phyloP scores from a whole-genome alignment of 179 eudicot species.

The Beta lomatogona region DNA sequence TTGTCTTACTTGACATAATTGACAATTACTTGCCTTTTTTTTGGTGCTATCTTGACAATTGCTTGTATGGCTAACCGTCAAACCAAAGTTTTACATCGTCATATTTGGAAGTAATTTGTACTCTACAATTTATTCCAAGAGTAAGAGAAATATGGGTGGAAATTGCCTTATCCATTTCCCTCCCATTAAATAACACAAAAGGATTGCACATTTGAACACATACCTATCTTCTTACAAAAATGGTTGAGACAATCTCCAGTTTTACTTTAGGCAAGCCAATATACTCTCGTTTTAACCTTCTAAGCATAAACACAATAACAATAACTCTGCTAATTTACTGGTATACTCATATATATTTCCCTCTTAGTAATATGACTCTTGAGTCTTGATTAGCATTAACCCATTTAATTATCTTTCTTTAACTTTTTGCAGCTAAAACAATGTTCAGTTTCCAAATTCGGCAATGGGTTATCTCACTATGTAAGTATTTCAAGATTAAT shows the following conservation, averaged over 20 bases:
- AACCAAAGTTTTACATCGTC: too few relatives aligned
- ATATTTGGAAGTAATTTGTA: not conserved
- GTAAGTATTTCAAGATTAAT: slow-evolving; percentile 21
- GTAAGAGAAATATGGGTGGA: slow-evolving; percentile 44
- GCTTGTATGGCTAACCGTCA: too few relatives aligned
- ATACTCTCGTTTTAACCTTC: slow-evolving; percentile 31
- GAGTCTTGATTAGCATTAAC: not conserved
- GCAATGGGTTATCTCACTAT: slow-evolving; percentile 41
- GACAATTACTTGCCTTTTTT: too few relatives aligned
- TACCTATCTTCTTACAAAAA: slow-evolving; percentile 15
- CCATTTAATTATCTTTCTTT: slow-evolving; percentile 20
- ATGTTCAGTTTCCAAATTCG: slow-evolving; percentile 41
- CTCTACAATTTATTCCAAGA: too few relatives aligned
- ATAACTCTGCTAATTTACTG: slow-evolving; percentile 31
- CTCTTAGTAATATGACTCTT: not conserved
- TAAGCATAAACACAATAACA: slow-evolving; percentile 31
- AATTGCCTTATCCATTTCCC: slow-evolving; percentile 60
- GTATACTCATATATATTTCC: slow-evolving; percentile 19
- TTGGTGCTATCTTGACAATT: too few relatives aligned
- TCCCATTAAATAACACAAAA: slow-evolving; percentile 7
- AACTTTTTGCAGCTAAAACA: slow-evolving; percentile 55
- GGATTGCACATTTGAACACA: not conserved
- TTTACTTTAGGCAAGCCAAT: slow-evolving; percentile 50
- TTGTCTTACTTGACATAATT: too few relatives aligned
- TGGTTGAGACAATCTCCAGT: slow-evolving; percentile 57